phyloP scores from a whole-genome alignment of 129 eudicot species.

The Lonicera japonica region DNA sequence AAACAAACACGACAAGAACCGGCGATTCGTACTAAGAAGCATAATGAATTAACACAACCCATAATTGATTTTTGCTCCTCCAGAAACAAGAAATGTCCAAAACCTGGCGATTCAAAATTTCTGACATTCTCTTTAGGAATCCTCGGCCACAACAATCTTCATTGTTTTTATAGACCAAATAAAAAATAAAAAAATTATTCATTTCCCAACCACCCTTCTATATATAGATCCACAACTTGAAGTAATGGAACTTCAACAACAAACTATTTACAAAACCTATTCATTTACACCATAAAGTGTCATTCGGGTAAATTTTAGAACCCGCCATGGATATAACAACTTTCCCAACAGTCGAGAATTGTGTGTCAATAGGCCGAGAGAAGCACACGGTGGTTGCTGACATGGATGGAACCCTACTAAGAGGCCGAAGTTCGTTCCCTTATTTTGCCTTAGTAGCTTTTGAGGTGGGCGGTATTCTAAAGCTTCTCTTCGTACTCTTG shows the following conservation, averaged over 20 bases:
- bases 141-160: not conserved
- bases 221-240: constrained; percentile 1
- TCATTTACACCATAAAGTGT: not conserved
- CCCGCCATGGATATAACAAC: constrained; percentile 6
- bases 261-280: too few species aligned
- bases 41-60: not conserved
- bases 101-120: not conserved
- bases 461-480: constrained; percentile 31
- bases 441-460: constrained; percentile 38
- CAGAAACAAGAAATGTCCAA: not conserved
- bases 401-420: constrained; percentile 38
- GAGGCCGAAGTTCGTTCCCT: constrained; percentile 38
- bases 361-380: constrained; percentile 23
- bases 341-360: constrained; percentile 18
- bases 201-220: not conserved
- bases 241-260: constrained; percentile 5
- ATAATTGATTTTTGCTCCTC: constrained; percentile 7
- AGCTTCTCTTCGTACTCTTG: constrained; percentile 30
- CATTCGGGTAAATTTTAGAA: not conserved
- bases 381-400: constrained; percentile 31
- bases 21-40: constrained; percentile 2
- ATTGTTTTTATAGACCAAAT: not conserved
- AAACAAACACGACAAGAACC: not conserved
- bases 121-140: not conserved
- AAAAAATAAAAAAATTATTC: too few species aligned